phyloP scores from a whole-genome alignment of 2,329 filamentous ascomycete species.

The Coniochaeta sp. region DNA sequence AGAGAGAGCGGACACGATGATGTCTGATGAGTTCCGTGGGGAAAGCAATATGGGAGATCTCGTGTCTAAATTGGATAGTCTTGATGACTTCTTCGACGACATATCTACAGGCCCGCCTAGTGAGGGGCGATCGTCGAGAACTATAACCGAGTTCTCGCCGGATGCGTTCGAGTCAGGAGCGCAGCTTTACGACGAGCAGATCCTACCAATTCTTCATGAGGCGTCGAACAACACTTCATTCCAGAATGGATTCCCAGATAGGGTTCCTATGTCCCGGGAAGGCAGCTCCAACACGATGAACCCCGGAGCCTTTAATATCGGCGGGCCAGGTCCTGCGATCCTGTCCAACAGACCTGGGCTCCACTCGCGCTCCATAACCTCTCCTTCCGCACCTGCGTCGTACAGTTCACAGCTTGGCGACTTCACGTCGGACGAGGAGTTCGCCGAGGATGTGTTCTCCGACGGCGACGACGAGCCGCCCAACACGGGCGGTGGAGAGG shows the following conservation, averaged over 20 bases:
- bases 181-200: constrained; percentile 87
- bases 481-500: constrained; percentile 19
- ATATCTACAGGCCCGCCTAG: constrained; percentile 47
- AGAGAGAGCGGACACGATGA: constrained; percentile 83
- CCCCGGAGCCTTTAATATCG: constrained; percentile 45
- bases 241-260: constrained; percentile 81
- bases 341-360: constrained; percentile 54
- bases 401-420: constrained; percentile 51
- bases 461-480: constrained; percentile 62
- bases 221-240: constrained; percentile 78
- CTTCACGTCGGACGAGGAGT: constrained; percentile 70
- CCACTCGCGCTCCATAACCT: constrained; percentile 79
- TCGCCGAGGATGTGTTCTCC: constrained; percentile 65
- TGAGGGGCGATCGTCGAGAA: constrained; percentile 54
- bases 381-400: constrained; percentile 56
- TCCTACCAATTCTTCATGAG: constrained; percentile 81
- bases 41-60: constrained; percentile 75
- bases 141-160: constrained; percentile 57
- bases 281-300: constrained; percentile 56
- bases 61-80: constrained; percentile 68
- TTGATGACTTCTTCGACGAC: constrained; percentile 79
- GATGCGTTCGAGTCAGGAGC: constrained; percentile 67
- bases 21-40: constrained; percentile 72
- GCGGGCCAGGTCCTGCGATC: constrained; percentile 1
- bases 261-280: constrained; percentile 51